Conservation (phyloP, 495 filamentous ascomycete species). For the Bacidia rubella region DNA sequence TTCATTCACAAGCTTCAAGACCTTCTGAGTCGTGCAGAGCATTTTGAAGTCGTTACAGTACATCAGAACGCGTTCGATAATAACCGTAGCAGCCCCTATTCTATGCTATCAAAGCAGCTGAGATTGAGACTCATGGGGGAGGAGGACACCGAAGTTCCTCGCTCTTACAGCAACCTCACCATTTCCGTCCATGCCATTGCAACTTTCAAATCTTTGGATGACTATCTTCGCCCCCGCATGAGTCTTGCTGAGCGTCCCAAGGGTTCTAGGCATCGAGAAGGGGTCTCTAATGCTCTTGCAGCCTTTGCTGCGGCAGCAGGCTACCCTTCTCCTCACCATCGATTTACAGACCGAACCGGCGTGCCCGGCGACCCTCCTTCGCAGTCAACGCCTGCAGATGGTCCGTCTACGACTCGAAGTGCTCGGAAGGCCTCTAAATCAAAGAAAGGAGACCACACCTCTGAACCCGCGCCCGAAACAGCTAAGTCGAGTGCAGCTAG, state of each 20-base stretch:
- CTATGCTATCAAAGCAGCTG: slow-evolving; percentile 94
- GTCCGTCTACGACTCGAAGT: slow-evolving; percentile 9
- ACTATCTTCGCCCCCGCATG: slow-evolving; percentile 88
- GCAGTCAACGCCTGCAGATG: slow-evolving; percentile 17
- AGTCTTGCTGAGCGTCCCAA: slow-evolving; percentile 69
- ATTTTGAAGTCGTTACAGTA: slow-evolving; percentile 94
- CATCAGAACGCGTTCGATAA: slow-evolving; percentile 86
- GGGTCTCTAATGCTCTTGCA: slow-evolving; percentile 51
- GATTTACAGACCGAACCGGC: slow-evolving; percentile 23
- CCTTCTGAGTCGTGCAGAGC: slow-evolving; percentile 86
- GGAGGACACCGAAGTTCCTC: slow-evolving; percentile 77
- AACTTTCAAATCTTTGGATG: slow-evolving; percentile 91
- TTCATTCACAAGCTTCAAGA: slow-evolving; percentile 92
- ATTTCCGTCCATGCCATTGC: slow-evolving; percentile 98
- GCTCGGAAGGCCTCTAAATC: slow-evolving; percentile 22
- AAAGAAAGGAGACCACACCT: slow-evolving; percentile 21
- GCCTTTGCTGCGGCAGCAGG: slow-evolving; percentile 67
- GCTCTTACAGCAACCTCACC: slow-evolving; percentile 80
- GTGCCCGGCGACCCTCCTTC: slow-evolving; percentile 21
- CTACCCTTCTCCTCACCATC: slow-evolving; percentile 28
- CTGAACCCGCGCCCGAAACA: slow-evolving; percentile 20
- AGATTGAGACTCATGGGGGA: slow-evolving; percentile 80
- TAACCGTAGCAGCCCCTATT: slow-evolving; percentile 79
- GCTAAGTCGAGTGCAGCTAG: slow-evolving; percentile 36
- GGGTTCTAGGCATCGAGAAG: slow-evolving; percentile 50